Evolutionary conservation across 2,329 filamentous ascomycete genomes (phyloP), one percentile per base, ranked within the genome.

Genomic region (Diaporthe sp.): DNA sequence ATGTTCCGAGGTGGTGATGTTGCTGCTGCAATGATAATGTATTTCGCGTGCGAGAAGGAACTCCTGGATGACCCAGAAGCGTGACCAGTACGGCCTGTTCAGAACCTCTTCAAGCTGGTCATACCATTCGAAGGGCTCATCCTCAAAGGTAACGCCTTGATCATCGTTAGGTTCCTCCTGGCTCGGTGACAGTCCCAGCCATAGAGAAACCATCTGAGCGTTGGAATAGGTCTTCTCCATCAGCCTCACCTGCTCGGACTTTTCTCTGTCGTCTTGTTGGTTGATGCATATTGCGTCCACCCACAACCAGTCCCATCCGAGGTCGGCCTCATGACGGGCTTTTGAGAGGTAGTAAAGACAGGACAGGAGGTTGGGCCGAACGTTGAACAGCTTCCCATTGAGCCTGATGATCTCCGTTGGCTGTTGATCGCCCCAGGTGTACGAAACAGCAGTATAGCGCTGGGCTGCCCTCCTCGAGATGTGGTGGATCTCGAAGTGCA

Each of bases 71-170:
- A 39, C 57, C 55, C 57, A 59, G 34, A 37, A n/a, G 17, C 34
- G 34, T 39, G 57, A 59, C 57, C 57, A 59, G 57, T 59, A 59
- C 4, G 57, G 34, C 7, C 57, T 39, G 34, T 59, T 59, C 57
- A 59, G 57, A 5, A 59, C 10, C 0, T 59, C 34, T 12, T 15
- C 34, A 39, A 39, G 57, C 19, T 39, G 10, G 6, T 39, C 34
- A 25, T 59, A 37, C 57, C 34, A 42, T 25, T n/a, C 37, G 34
- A 59, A 59, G 3, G 57, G 37, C 22, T n/a, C 57, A 8, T 59
- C 22, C 17, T 59, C 57, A 4, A 59, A 59, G 34, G 2, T 15
- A n/a, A 15, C 31, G 10, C 19, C 37, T 15, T 39, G 12, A 5
- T 37, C 31, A 25, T 59, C 12, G 1, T 39, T 34, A 10, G 22